Evolutionary conservation across 2,329 filamentous ascomycete genomes (phyloP).

Genomic region (Fonsecaea nubica): DNA sequence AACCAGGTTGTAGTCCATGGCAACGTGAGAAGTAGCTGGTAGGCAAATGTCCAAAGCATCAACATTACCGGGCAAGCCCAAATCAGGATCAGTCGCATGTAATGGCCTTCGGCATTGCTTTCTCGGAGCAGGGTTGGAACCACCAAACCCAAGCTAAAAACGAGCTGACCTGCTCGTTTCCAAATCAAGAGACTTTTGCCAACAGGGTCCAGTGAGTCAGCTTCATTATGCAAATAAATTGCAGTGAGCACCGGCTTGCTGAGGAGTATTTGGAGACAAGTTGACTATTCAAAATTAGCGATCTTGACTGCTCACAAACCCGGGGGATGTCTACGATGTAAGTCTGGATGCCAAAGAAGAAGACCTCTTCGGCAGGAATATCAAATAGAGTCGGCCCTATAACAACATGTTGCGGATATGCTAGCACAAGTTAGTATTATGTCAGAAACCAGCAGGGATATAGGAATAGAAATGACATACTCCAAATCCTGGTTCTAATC

Average conservation of each 20-base stretch:
- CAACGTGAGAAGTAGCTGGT: constrained; percentile 67
- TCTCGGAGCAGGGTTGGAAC: constrained; percentile 50
- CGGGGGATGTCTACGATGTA: constrained; percentile 59
- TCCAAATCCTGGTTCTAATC: constrained; percentile 72
- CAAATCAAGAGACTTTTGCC: constrained; percentile 49
- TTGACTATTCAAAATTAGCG: constrained; percentile 51
- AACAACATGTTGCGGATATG: constrained; percentile 70
- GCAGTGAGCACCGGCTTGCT: constrained; percentile 69
- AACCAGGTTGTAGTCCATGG: constrained; percentile 64
- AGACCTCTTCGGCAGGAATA: constrained; percentile 75
- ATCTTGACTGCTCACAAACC: not conserved
- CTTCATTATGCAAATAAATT: constrained; percentile 56
- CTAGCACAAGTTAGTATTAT: constrained; percentile 32
- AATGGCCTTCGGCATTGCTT: constrained; percentile 62
- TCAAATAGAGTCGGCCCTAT: constrained; percentile 66
- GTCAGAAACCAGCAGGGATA: not conserved
- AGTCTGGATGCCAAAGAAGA: constrained; percentile 79
- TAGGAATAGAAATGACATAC: constrained; percentile 26
- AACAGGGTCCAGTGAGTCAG: constrained; percentile 35
- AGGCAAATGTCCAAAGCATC: constrained; percentile 68
- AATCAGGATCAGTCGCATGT: constrained; percentile 71
- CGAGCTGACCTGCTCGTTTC: constrained; percentile 58
- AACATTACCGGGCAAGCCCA: constrained; percentile 73
- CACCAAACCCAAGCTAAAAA: constrained; percentile 47
- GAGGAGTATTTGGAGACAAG: constrained; percentile 70